Evolutionary conservation across 129 eudicot species (phyloP).

Genomic region (Smallanthus sonchifolius): DNA sequence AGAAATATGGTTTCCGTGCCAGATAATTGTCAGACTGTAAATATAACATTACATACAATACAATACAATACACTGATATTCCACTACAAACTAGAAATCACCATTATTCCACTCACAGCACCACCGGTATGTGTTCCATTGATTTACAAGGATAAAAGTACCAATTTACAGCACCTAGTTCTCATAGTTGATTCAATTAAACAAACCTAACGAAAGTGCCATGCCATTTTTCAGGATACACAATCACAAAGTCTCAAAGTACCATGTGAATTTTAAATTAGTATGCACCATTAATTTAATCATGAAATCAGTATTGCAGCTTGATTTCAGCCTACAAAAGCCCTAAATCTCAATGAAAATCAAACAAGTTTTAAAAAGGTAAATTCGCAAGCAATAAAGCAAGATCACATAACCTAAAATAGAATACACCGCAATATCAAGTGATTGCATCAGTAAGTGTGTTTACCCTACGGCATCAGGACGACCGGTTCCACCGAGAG

Average conservation of each 20-base stretch:
- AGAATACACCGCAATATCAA: not conserved
- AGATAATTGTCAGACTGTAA: not conserved
- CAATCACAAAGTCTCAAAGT: not conserved
- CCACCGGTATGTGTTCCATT: not conserved
- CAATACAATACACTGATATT: not conserved
- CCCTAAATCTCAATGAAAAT: not conserved
- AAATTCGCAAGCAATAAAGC: not conserved
- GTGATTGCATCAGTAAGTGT: not conserved
- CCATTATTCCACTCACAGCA: not conserved
- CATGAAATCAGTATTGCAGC: not conserved
- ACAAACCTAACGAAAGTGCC: not conserved
- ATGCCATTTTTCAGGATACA: not conserved
- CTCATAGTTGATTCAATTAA: not conserved
- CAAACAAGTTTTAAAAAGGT: not conserved
- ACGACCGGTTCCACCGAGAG: conserved; percentile 26
- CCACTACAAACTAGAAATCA: not conserved
- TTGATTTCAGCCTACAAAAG: not conserved
- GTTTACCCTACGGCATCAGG: conserved; percentile 28
- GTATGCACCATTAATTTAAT: not conserved
- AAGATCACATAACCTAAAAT: not conserved
- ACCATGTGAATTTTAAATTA: not conserved
- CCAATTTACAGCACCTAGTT: not conserved
- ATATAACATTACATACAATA: not conserved
- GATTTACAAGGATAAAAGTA: not conserved
- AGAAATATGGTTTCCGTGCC: not conserved